Base-by-base conservation (phyloP, 202 grass and related monocot genomes). In the Miscanthus sacchariflorus region DNA sequence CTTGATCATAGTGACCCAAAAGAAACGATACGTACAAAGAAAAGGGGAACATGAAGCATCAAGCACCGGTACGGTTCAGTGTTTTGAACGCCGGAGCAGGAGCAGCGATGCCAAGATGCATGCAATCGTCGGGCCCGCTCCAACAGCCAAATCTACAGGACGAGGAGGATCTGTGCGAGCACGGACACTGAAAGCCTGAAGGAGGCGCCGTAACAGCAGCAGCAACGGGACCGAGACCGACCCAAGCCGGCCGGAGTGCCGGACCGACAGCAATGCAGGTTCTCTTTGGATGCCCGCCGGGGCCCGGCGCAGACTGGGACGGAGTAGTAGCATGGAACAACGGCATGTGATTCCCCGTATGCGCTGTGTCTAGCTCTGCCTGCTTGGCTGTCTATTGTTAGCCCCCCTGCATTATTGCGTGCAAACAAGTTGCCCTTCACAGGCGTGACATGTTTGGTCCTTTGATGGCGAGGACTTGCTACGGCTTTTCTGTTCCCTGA, bases 271-370 rank as follows among this genome's bases (percentile, higher is more conserved):
- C 33, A n/a, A n/a, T n/a, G n/a, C n/a, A n/a, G n/a, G n/a, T 35
- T 35, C 33, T 35, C 33, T 35, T 35, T 35, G 33, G 33, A 35
- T 35, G 33, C n/a, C 33, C 33, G 33, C 33, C 33, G 33, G 33
- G 33, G 33, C 33, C 33, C 33, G 33, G 33, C 33, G 33, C 33
- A 35, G 33, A 17, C 23, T 15, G 72, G 7, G 7, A n/a, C 4
- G 72, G 4, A 13, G 84, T 45, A 11, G 83, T 17, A 43, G 50
- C 1, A 49, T 9, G 50, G 68, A 85, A 81, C 83, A 86, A 40
- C 0, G 61, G 61, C 83, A 86, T 77, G 88, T 81, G 83, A 81
- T 76, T 85, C 78, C 64, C 78, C 64, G n/a, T 86, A 50, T 67
- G 67, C 72, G n/a, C 72, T 36, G 35, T 36, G 35, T 56, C 73